Evolutionary conservation across 768 basidiomycete genomes (phyloP), one percentile per base, ranked within the genome.

Genomic region (Trametes cingulata): DNA sequence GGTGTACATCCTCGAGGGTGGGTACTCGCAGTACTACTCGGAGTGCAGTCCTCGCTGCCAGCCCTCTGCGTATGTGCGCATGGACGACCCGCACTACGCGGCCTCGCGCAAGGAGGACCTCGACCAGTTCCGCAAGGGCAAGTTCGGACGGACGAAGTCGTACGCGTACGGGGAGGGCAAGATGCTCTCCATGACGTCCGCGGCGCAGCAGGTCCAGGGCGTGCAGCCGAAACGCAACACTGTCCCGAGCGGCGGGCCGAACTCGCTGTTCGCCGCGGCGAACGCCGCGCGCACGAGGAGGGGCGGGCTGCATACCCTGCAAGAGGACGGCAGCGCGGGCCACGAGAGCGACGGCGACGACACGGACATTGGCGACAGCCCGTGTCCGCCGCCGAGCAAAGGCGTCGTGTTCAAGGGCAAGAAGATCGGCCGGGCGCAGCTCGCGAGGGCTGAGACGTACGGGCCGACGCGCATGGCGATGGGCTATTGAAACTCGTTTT

Each of bases 1-100:
- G 75, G 85, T 98, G 17, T 99, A 98, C 76, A 85, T 99, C 66
- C 84, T 99, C 8, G 93, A 97, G 75, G 97, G 97, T 37, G 97
- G 97, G 13, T 99, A 98, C 74, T 93, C 87, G 66, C 83, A 85
- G 42, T 98, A 94, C 77, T 97, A 82, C 77, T 85, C 86, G 66
- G 75, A 78, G 22, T 88, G 83, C 52, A 76, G 84, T 2, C 71
- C 75, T 29, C 88, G 87, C 45, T 98, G 96, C 76, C 78, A 89
- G 47, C 95, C 93, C 0, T 77, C 76, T 17, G 88, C 82, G 1
- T 99, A 99, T 69, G 87, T 96, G 41, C 85, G 82, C 7, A 99
- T 99, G 97, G 94, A 98, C 69, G 95, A 98, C 71, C 95, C 95
- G 2, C 82, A 81, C 45, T 87, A 96, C 71, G 83, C 87, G 19